These are phyloP conservation scores for Fraxinus cuspidata DNA, from an alignment of 257 asterid genomes.

Conservation along the genomic window DNA sequence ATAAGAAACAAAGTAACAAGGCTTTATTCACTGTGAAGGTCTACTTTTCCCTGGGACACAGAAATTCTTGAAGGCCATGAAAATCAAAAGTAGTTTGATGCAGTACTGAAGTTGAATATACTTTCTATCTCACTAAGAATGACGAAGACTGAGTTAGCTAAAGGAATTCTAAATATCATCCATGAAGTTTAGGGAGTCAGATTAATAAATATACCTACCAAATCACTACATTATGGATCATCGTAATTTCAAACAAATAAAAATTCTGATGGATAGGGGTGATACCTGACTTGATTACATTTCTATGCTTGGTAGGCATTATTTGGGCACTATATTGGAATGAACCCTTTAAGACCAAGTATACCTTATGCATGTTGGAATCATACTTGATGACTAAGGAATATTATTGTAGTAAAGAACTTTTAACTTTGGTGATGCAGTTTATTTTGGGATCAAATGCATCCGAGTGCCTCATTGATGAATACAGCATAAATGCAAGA, in stretches of 20 bases:
- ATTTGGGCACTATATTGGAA: background rate
- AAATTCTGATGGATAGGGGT: background rate
- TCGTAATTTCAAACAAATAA: background rate
- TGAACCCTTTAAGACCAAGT: background rate
- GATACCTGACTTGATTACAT: background rate
- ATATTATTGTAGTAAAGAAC: background rate
- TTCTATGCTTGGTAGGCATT: no score
- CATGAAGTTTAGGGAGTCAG: background rate
- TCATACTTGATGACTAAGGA: background rate
- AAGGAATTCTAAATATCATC: background rate
- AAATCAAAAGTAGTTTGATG: constrained; percentile 5
- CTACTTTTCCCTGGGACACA: background rate
- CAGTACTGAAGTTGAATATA: background rate
- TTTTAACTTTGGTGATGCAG: background rate
- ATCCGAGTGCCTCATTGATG: background rate
- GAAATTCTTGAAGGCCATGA: constrained; percentile 5
- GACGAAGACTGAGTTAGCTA: background rate
- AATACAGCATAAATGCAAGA: background rate
- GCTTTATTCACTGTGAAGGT: background rate
- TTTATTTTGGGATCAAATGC: background rate
- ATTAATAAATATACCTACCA: background rate
- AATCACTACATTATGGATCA: background rate
- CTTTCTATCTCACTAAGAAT: background rate
- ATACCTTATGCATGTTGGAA: background rate
- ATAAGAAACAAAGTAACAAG: background rate